Evolutionary conservation across 345 rosid species (phyloP).

Genomic region (Citrus cavaleriei): DNA sequence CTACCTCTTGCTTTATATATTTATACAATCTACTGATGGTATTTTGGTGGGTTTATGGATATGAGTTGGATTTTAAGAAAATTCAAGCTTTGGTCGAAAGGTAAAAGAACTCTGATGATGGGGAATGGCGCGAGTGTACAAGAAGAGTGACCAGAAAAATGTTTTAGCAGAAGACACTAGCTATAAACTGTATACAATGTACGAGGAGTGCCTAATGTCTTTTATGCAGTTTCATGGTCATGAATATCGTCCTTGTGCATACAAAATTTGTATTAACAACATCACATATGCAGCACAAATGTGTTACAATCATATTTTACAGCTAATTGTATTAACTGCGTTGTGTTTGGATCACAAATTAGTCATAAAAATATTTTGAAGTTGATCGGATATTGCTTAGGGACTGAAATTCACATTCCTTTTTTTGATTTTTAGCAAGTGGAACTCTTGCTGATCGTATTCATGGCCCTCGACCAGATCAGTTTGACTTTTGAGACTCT

Average conservation of each 20-base stretch:
- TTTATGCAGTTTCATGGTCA: neutral
- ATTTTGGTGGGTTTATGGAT: no score
- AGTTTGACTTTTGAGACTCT: no score
- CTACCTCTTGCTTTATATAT: no score
- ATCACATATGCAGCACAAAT: neutral
- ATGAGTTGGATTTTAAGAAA: neutral
- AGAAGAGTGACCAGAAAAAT: neutral
- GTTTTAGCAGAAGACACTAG: neutral
- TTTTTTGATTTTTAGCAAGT: no score
- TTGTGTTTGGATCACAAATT: neutral
- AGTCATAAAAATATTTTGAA: no score
- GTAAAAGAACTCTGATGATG: neutral
- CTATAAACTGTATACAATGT: slow-evolving; percentile 3
- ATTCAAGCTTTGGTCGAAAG: neutral
- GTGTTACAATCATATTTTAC: neutral
- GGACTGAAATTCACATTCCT: no score
- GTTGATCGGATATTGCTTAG: neutral
- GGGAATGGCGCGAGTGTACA: neutral
- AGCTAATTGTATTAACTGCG: neutral
- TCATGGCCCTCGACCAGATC: no score
- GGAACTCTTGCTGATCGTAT: neutral
- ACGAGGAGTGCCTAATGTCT: neutral
- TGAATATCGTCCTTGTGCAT: neutral
- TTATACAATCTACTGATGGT: no score
- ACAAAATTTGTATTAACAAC: neutral